Base-by-base conservation (phyloP, 768 basidiomycete genomes). In the Trametes punicea region DNA sequence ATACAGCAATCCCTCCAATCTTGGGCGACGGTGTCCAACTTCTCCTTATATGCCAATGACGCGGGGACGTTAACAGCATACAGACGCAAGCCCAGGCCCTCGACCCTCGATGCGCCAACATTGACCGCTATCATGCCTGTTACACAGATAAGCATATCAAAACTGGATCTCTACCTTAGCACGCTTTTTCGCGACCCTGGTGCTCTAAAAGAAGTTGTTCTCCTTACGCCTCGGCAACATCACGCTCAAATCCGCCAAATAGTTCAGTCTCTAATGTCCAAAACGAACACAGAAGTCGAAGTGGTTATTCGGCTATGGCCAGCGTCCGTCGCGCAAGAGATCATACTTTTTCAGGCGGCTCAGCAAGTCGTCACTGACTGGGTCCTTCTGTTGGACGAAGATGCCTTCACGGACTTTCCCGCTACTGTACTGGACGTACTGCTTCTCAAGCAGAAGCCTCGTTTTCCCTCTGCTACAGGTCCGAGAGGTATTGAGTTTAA, bases 311-410 rank as follows among this genome's bases (percentile, higher is more conserved):
- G 68, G 29, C 65, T 72, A 10, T 73, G 71, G 62, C 55, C 50
- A 30, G 62, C 48, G 39, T 61, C 60, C 29, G 29, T 62, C 25
- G 65, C 64, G 55, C 44, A 56, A 48, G 65, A 50, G 26, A 18
- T 52, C 34, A 75, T 62, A 21, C 62, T 68, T 33, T 56, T 85
- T n/a, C 66, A 68, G 23, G 67, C 69, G 23, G 70, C 75, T 27
- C 61, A 71, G 5, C 74, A 72, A 26, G 69, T 74, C 23, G 69
- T 75, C 11, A 78, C 81, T 0, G 73, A 77, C 23, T 81, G 79
- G 75, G 63, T 81, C 8, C 73, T 88, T 11, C 47, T 87, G 7
- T 69, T 85, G 51, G 80, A 81, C 51, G 72, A 80, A 44, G 53
- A 62, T 40, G 83, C 77, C 8, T 58, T 87, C 8, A 25, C 59